phyloP scores from a whole-genome alignment of 306 rosid species.

The Citrullus colocynthis region DNA sequence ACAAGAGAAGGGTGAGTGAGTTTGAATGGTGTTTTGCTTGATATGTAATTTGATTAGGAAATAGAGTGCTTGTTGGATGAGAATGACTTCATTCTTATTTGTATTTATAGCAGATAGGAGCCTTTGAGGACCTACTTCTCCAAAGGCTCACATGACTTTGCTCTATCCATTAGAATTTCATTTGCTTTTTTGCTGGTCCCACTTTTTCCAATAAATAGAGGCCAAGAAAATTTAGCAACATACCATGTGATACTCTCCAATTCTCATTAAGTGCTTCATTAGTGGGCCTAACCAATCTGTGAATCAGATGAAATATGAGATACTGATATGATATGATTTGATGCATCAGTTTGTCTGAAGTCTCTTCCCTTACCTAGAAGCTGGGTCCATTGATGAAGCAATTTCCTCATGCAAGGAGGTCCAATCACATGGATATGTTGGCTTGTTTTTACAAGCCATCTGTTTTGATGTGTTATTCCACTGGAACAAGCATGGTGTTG shows the following conservation, averaged over 20 bases:
- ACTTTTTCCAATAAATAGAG: not conserved
- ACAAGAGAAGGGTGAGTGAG: not conserved
- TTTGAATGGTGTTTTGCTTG: not conserved
- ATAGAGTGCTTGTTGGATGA: not conserved
- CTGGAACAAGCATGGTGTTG: not conserved
- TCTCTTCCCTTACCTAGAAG: not conserved
- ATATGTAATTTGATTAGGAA: not conserved
- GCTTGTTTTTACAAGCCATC: not conserved
- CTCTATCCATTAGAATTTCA: not conserved
- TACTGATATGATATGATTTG: not conserved
- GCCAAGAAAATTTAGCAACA: not conserved
- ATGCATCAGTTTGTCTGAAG: not conserved
- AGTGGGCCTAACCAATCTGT: not conserved
- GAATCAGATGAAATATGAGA: not conserved
- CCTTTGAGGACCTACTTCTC: not conserved
- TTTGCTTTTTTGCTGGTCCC: not conserved
- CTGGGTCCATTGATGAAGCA: not conserved
- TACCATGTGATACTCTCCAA: slow-evolving; percentile 4
- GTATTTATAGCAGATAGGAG: not conserved
- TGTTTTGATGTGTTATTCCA: not conserved
- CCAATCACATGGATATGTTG: not conserved
- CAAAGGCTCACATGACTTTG: slow-evolving; percentile 1
- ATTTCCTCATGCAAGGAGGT: not conserved
- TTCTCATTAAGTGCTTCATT: not conserved
- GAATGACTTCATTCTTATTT: not conserved